Base-by-base conservation (phyloP, 2,329 filamentous ascomycete genomes). In the Aspergillus luchuensis region DNA sequence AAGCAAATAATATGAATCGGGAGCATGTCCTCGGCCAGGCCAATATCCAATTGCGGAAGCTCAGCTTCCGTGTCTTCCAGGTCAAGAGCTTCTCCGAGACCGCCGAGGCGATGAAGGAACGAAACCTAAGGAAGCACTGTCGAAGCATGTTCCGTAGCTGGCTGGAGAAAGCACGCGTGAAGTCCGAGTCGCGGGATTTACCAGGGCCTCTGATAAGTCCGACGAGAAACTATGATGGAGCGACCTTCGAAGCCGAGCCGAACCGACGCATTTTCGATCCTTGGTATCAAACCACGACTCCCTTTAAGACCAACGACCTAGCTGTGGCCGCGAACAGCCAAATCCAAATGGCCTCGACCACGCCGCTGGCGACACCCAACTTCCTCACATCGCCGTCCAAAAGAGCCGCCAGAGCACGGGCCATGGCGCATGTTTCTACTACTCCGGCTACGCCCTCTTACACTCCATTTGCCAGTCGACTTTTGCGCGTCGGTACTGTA, bases 41-140 rank as follows among this genome's bases (percentile, higher is more conserved):
- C 13, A 76, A 78, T 10, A 74, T 74, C 13, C 78, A 78, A 23
- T 74, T 87, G 59, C 84, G 83, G 68, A 84, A 81, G 66, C 73
- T 87, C n/a, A 85, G 83, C 56, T 83, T 86, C 73, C 80, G 80
- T 7, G 74, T 84, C 2, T 87, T 87, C 73, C 84, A 85, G 43
- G 74, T 84, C 4, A 76, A 78, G 23, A 80, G 81, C 55, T 79
- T 79, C 23, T 71, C 78, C 8, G 80, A 86, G 59, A 85, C 79
- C 43, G 84, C 84, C 0, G 75, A 82, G 38, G 82, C 84, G 6
- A 74, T 87, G 63, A 76, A 78, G 53, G 78, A 81, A 17, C 76
- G 85, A 17, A 85, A 83, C 62, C 77, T 82, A 39, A 79, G 83
- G 57, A 83, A 83, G 63, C 85, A 87, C 69, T 74, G 81, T 28